Conservation (phyloP, 192 early-diverging fungal genomes). For the Backusella psychrophila region DNA sequence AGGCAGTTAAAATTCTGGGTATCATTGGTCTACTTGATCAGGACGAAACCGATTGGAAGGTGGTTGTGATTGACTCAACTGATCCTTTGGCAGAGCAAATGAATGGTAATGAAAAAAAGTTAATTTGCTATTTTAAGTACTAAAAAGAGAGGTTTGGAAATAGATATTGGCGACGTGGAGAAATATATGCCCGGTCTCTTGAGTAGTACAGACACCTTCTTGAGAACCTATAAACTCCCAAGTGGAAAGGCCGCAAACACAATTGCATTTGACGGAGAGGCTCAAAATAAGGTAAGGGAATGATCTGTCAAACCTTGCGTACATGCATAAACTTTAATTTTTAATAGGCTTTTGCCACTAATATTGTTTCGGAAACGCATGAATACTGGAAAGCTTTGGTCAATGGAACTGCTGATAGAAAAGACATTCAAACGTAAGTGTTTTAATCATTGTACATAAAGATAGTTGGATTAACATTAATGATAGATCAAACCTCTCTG, state of each 20-base stretch:
- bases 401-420: constrained; percentile 20
- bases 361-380: constrained; percentile 86
- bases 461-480: background rate
- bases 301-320: background rate
- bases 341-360: constrained; percentile 72
- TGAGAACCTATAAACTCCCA: constrained; percentile 99
- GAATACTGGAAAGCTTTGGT: constrained; percentile 92
- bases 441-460: constrained; percentile 15
- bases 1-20: constrained; percentile 98
- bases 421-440: constrained; percentile 17
- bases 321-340: background rate
- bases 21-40: constrained; percentile 98
- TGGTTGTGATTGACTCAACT: constrained; percentile 95
- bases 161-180: constrained; percentile 98
- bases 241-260: constrained; percentile 98
- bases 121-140: background rate
- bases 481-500: constrained; percentile 58
- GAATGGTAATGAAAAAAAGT: constrained; percentile 55
- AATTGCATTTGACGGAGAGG: constrained; percentile 91
- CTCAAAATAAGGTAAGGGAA: constrained; percentile 59
- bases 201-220: constrained; percentile 94
- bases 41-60: constrained; percentile 99
- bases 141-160: background rate
- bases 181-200: constrained; percentile 92
- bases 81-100: constrained; percentile 94